Evolutionary conservation across 208 protist genomes (phyloP), one percentile per base, ranked within the genome.

Genomic region (Trypanosoma caninum): DNA sequence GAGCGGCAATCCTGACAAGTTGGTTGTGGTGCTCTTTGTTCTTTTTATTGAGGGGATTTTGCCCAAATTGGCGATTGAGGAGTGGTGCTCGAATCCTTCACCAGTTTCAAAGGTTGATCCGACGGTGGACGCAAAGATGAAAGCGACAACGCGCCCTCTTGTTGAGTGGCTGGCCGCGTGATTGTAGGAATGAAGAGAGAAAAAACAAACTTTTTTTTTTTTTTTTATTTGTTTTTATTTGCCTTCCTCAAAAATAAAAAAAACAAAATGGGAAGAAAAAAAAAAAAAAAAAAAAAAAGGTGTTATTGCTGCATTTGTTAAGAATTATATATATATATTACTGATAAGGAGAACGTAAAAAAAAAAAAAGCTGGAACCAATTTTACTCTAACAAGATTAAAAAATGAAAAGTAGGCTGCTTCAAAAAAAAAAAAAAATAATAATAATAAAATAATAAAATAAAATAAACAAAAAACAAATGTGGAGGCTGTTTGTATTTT

Each of bases 41-140:
- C 76, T 92, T 11, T 93, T 87, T 40, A 69, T 82, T 14, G 89
- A 95, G 47, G 85, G 76, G 14, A 69, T 90, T 3, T 31, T 92
- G 44, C 65, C 76, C 33, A 77, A 77, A 37, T 45, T 35, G 20
- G 74, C 61, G 50, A 90, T 95, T 56, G 66, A 48, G 37, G 69
- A 73, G 27, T 95, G 79, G 78, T 59, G 61, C 16, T 59, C 45
- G 9, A 69, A 40, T 13, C 34, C n/a, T 14, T 47, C 40, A 9
- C 40, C 52, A 11, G n/a, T 65, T 14, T 62, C 60, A 22, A 69
- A 79, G 52, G 16, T 66, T 20, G 63, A 68, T 13, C 52, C 74
- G 10, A 72, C 59, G 9, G 33, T 80, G 6, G 42, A 78, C 20
- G 58, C 46, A 37, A 69, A 69, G 58, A 82, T 89, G 70, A 71